These are phyloP conservation scores for Passiflora organensis DNA, from an alignment of 345 rosid genomes.

Conservation along the genomic window DNA sequence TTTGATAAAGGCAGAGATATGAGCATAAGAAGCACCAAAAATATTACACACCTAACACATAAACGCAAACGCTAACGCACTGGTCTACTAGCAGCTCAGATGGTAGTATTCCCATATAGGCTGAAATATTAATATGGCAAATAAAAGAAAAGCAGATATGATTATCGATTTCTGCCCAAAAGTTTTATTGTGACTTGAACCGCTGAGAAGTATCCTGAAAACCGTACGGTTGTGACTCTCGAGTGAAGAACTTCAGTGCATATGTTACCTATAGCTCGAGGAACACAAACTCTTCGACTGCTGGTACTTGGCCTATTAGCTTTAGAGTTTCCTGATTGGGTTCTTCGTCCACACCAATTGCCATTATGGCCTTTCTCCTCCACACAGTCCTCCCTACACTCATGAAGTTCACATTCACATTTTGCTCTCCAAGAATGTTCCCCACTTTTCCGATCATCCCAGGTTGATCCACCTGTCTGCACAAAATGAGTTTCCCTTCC, in stretches of 20 bases:
- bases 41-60: too few species aligned
- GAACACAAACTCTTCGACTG: conserved; percentile 77
- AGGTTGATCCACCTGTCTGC: conserved; percentile 79
- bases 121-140: too few species aligned
- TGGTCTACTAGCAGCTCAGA: too few species aligned
- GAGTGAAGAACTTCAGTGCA: neutral
- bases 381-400: conserved; percentile 65
- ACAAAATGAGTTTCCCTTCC: conserved; percentile 70
- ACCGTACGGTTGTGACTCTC: neutral
- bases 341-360: conserved; percentile 83
- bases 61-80: too few species aligned
- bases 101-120: too few species aligned
- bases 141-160: too few species aligned
- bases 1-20: too few species aligned
- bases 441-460: conserved; percentile 85
- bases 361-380: conserved; percentile 72
- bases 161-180: neutral
- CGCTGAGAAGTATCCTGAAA: neutral
- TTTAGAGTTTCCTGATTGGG: conserved; percentile 50
- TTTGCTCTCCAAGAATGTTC: conserved; percentile 59
- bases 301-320: conserved; percentile 52
- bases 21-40: too few species aligned
- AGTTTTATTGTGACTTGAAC: neutral
- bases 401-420: conserved; percentile 81
- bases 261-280: conserved; percentile 31